Evolutionary conservation across 2,329 filamentous ascomycete species (phyloP).

Genomic region (Cercospora sesami): DNA sequence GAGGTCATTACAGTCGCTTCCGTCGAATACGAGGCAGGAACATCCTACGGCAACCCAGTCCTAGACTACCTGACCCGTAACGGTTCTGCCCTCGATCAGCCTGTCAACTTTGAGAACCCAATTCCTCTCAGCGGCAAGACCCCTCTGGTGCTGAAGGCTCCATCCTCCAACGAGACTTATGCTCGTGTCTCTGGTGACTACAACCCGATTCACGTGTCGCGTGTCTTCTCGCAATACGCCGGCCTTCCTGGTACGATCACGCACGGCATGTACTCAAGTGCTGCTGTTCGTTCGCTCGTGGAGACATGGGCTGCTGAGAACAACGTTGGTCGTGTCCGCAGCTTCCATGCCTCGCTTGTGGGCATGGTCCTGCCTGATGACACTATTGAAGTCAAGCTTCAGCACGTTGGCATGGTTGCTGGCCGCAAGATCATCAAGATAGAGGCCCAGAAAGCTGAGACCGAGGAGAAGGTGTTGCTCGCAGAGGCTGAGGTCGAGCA

Average conservation of each 20-base stretch:
- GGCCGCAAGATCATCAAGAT: slow-evolving; percentile 99
- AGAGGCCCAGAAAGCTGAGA: slow-evolving; percentile 92
- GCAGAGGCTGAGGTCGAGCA: slow-evolving; percentile 98
- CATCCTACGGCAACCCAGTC: slow-evolving; percentile 93
- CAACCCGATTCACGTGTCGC: slow-evolving; percentile 98
- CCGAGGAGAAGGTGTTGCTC: slow-evolving; percentile 91
- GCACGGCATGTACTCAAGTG: slow-evolving; percentile 99
- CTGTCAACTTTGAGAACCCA: slow-evolving; percentile 93
- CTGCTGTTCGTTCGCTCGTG: slow-evolving; percentile 89
- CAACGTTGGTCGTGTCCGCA: slow-evolving; percentile 93
- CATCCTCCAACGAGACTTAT: slow-evolving; percentile 95
- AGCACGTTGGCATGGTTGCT: slow-evolving; percentile 96
- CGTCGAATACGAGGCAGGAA: slow-evolving; percentile 89
- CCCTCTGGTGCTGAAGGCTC: slow-evolving; percentile 82
- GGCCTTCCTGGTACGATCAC: slow-evolving; percentile 96
- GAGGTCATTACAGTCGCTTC: slow-evolving; percentile 97
- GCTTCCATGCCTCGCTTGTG: slow-evolving; percentile 95
- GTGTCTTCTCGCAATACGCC: slow-evolving; percentile 93
- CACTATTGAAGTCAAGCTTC: slow-evolving; percentile 88
- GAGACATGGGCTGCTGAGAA: slow-evolving; percentile 99
- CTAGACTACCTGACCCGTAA: slow-evolving; percentile 93
- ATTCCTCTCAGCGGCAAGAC: slow-evolving; percentile 94
- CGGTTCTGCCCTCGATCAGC: slow-evolving; percentile 90
- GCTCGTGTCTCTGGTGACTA: slow-evolving; percentile 96
- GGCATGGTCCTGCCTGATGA: slow-evolving; percentile 99